Evolutionary conservation across 371 early-diverging fungal species (phyloP).

Genomic region (Apophysomyces variabilis): DNA sequence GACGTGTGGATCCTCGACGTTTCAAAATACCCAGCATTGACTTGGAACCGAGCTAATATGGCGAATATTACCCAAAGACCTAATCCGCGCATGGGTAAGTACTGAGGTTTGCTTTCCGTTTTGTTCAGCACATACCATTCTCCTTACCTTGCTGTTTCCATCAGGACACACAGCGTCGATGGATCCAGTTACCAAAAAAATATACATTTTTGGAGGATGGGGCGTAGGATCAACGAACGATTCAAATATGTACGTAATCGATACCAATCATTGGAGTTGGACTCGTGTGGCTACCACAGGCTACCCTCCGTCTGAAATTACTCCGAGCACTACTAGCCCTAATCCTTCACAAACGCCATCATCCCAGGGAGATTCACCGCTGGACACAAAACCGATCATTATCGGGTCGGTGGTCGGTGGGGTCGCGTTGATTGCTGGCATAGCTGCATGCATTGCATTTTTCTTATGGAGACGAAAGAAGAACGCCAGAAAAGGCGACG

Average conservation of each 20-base stretch:
- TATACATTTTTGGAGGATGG: conserved; percentile 44
- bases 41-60: conserved; percentile 32
- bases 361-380: neutral
- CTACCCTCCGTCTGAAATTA: conserved; percentile 1
- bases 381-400: neutral
- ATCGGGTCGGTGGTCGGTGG: conserved; percentile 13
- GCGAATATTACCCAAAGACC: conserved; percentile 35
- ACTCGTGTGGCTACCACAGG: conserved; percentile 24
- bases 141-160: no score
- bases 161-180: conserved; percentile 19
- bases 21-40: conserved; percentile 36
- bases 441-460: conserved; percentile 4
- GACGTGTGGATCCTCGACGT: conserved; percentile 55
- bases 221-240: conserved; percentile 28
- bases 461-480: conserved; percentile 16
- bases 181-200: conserved; percentile 1
- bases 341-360: neutral
- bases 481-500: neutral
- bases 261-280: conserved; percentile 30
- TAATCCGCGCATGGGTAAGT: conserved; percentile 47
- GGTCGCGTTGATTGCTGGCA: conserved; percentile 24
- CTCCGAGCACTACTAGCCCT: no score
- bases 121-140: no score
- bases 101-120: no score
- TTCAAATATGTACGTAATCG: conserved; percentile 29